Conservation (phyloP, 495 filamentous ascomycete species). For the Xylaria sp. region DNA sequence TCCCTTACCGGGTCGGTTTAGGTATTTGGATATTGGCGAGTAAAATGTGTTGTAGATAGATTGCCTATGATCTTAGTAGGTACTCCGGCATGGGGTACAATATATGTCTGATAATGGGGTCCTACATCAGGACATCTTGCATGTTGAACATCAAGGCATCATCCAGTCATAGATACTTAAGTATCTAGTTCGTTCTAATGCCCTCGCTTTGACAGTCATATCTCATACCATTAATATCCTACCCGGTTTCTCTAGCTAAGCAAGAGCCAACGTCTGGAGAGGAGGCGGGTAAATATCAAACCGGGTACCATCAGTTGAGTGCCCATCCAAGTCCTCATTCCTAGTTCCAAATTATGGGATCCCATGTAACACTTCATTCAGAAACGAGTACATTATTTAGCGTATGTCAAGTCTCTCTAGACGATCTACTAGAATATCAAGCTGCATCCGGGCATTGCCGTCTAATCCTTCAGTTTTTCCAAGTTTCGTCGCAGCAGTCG, state of each 20-base stretch:
- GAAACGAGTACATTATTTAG: background rate
- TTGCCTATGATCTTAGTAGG: background rate
- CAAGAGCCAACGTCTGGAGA: background rate
- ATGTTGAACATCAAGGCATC: background rate
- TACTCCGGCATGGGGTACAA: background rate
- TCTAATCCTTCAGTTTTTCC: constrained; percentile 42
- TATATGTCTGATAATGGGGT: background rate
- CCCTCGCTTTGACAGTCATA: background rate
- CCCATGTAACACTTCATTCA: background rate
- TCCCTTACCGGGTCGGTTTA: background rate
- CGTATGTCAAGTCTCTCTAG: constrained; percentile 34
- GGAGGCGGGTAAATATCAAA: background rate
- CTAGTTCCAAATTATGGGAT: background rate
- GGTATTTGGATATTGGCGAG: background rate
- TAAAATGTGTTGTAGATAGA: background rate
- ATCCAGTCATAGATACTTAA: background rate
- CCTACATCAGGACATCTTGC: background rate
- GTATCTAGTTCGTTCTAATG: background rate
- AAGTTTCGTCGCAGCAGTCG: constrained; percentile 51
- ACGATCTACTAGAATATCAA: constrained; percentile 48
- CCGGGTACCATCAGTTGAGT: background rate
- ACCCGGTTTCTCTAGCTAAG: background rate
- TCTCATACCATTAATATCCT: background rate
- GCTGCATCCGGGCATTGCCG: constrained; percentile 37
- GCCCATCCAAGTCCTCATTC: background rate